A percentile compares a stretch with the other conserved stretches of the same genome.
phyloP scores from a whole-genome alignment of 2,329 filamentous ascomycete genomes.

The Epicoccum nigrum region DNA sequence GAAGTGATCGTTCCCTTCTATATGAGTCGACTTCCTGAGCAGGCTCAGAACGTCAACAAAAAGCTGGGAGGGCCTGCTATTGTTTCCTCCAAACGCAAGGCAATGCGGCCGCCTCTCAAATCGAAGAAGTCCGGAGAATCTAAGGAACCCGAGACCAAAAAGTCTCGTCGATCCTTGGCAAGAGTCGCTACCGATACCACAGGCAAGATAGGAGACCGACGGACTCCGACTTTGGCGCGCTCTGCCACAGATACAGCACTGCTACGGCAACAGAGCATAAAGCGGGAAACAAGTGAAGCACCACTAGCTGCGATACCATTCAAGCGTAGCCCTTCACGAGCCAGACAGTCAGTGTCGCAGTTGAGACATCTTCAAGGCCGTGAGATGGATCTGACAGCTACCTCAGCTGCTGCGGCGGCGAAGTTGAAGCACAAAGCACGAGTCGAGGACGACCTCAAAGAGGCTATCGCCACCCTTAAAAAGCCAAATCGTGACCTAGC shows the following conservation, averaged over 20 bases:
- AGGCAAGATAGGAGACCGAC: conserved; percentile 57
- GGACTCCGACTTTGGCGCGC: conserved; percentile 69
- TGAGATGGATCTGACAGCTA: conserved; percentile 61
- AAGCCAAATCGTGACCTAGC: conserved; percentile 77
- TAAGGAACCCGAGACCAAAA: conserved; percentile 49
- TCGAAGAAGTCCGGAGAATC: conserved; percentile 49
- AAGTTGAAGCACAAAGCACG: conserved; percentile 70
- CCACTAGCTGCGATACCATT: conserved; percentile 59
- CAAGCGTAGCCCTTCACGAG: conserved; percentile 51
- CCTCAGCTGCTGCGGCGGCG: conserved; percentile 59
- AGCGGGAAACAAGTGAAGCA: conserved; percentile 71
- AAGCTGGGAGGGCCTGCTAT: conserved; percentile 76
- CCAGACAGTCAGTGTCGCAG: conserved; percentile 47
- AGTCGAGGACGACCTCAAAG: conserved; percentile 72
- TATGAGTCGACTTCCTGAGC: conserved; percentile 73
- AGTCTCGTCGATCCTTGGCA: conserved; percentile 61
- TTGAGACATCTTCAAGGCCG: conserved; percentile 57
- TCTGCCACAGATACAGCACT: conserved; percentile 68
- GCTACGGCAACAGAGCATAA: conserved; percentile 60
- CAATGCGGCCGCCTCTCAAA: conserved; percentile 46
- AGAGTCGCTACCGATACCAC: conserved; percentile 65
- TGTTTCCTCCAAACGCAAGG: conserved; percentile 60
- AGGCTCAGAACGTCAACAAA: conserved; percentile 72
- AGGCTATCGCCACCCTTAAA: conserved; percentile 75
- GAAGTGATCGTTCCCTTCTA: conserved; percentile 86